Conservation (phyloP, 1,284 basidiomycete genomes). For the Heimioporus retisporus region DNA sequence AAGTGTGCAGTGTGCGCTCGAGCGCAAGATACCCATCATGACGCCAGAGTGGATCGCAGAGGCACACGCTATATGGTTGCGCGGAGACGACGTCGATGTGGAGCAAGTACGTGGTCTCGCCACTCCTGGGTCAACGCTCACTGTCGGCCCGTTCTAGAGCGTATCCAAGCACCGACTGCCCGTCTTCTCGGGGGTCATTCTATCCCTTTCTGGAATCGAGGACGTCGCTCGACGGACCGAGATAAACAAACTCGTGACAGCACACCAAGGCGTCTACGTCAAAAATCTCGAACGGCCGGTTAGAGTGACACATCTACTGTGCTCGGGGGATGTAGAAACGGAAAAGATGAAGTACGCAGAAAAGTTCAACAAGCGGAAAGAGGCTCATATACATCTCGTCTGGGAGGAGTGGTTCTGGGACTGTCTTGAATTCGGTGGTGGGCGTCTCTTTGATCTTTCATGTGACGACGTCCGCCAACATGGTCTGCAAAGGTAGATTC, state of each 20-base stretch:
- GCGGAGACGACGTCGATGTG: constrained; percentile 79
- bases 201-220: constrained; percentile 77
- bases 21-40: constrained; percentile 80
- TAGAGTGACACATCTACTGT: constrained; percentile 74
- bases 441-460: constrained; percentile 20
- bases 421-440: constrained; percentile 74
- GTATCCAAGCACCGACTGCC: constrained; percentile 67
- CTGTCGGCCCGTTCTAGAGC: constrained; percentile 50
- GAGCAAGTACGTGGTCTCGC: constrained; percentile 46
- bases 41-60: constrained; percentile 77
- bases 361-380: constrained; percentile 72
- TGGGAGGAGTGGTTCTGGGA: constrained; percentile 94
- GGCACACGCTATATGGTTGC: constrained; percentile 77
- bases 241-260: constrained; percentile 65
- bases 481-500: constrained; percentile 49
- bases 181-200: constrained; percentile 69
- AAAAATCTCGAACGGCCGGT: constrained; percentile 75
- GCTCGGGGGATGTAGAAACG: constrained; percentile 57
- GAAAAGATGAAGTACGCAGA: constrained; percentile 79
- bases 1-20: constrained; percentile 71
- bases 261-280: constrained; percentile 67
- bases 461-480: neutral
- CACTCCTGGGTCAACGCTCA: constrained; percentile 34
- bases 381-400: constrained; percentile 75
- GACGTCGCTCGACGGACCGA: constrained; percentile 62